Evolutionary conservation across 345 rosid genomes (phyloP).

Genomic region (Acer saccharum): DNA sequence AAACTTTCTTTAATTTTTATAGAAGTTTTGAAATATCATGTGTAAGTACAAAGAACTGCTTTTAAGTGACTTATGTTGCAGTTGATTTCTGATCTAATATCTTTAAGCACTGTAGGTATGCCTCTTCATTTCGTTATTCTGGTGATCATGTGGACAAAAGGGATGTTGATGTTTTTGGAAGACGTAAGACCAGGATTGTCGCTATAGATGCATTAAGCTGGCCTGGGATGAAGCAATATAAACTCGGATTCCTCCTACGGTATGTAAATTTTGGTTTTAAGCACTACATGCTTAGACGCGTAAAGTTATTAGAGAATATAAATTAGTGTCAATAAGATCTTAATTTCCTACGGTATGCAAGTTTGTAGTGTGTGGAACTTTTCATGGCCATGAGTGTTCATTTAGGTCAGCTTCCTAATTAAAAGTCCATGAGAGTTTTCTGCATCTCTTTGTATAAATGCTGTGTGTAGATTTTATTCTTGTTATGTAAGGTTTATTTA

Average conservation of each 20-base stretch:
- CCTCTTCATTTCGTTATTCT: slow-evolving; percentile 84
- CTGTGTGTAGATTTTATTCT: background rate
- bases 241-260: slow-evolving; percentile 58
- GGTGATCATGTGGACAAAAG: slow-evolving; percentile 75
- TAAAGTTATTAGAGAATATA: too few relatives aligned
- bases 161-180: slow-evolving; percentile 53
- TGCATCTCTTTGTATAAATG: background rate
- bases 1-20: background rate
- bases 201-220: slow-evolving; percentile 85
- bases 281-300: too few relatives aligned
- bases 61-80: slow-evolving; percentile 18
- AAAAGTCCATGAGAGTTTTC: background rate
- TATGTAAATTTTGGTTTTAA: slow-evolving; percentile 31
- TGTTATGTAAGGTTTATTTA: background rate
- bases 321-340: background rate
- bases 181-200: slow-evolving; percentile 66
- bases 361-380: background rate
- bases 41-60: background rate
- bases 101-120: slow-evolving; percentile 62
- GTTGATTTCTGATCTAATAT: slow-evolving; percentile 23
- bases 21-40: background rate
- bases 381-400: background rate
- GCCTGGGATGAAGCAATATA: slow-evolving; percentile 65
- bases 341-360: background rate
- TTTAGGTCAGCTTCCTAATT: background rate